Conservation (phyloP, 116 monocot genomes). For the Iris pallida region DNA sequence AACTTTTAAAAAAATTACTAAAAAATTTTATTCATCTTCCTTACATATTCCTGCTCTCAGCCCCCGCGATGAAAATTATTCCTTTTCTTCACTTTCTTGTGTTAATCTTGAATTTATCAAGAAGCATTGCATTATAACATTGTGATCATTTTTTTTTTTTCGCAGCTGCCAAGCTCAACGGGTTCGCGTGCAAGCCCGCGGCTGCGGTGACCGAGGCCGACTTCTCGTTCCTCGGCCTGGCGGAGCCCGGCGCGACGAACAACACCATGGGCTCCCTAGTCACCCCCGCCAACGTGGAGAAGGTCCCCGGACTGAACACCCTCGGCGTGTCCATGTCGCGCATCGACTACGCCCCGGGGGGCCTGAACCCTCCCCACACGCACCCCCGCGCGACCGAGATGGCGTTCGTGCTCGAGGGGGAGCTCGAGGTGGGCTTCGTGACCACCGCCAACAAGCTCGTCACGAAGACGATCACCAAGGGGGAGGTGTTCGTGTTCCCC, state of each 20-base stretch:
- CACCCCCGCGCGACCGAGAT: constrained; percentile 21
- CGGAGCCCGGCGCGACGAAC: background rate
- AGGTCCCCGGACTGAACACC: constrained; percentile 26
- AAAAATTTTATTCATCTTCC: too few relatives aligned
- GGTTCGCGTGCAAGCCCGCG: constrained; percentile 11
- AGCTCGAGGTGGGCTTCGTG: constrained; percentile 17
- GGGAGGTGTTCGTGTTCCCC: constrained; percentile 19
- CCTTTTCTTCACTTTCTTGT: too few relatives aligned
- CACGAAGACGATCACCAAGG: constrained; percentile 2
- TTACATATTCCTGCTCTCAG: too few relatives aligned
- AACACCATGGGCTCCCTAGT: constrained; percentile 10
- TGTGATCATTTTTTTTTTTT: background rate
- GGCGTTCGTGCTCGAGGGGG: constrained; percentile 13
- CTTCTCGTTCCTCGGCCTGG: constrained; percentile 15
- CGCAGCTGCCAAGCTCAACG: constrained; percentile 9
- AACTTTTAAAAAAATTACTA: too few relatives aligned
- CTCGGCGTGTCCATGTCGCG: constrained; percentile 28
- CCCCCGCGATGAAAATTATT: too few relatives aligned
- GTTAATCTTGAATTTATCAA: too few relatives aligned
- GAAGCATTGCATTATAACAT: too few relatives aligned
- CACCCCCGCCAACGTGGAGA: constrained; percentile 6
- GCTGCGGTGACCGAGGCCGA: constrained; percentile 5
- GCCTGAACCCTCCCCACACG: constrained; percentile 32
- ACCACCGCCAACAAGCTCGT: constrained; percentile 17
- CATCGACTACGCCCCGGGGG: constrained; percentile 26